phyloP scores from a whole-genome alignment of 352 stramenopile genomes.

The Plasmopara muralis region DNA sequence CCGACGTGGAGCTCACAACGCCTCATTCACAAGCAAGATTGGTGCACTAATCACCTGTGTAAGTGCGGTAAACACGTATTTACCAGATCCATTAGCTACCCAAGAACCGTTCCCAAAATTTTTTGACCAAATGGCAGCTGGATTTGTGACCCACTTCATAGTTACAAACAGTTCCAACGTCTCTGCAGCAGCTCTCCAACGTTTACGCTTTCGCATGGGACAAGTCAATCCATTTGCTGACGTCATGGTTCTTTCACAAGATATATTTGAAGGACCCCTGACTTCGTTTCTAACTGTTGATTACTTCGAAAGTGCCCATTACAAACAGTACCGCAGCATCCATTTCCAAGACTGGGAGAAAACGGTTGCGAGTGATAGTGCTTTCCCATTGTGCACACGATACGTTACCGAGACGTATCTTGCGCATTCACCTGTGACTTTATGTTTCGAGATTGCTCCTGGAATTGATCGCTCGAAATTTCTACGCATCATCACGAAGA shows the following conservation, averaged over 20 bases:
- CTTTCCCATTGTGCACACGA: constrained; percentile 6
- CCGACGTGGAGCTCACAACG: constrained; percentile 14
- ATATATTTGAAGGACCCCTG: constrained; percentile 58
- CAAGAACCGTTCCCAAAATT: constrained; percentile 50
- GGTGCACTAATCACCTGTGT: constrained; percentile 45
- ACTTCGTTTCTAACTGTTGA: constrained; percentile 47
- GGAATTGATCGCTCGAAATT: constrained; percentile 55
- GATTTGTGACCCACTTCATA: constrained; percentile 60
- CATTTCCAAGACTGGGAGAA: constrained; percentile 43
- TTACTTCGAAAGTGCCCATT: constrained; percentile 54
- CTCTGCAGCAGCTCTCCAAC: constrained; percentile 25
- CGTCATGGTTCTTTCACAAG: constrained; percentile 50
- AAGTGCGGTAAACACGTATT: constrained; percentile 46
- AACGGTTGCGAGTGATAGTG: background rate
- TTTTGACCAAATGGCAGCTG: constrained; percentile 58
- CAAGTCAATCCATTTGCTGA: constrained; percentile 66
- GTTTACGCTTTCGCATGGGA: constrained; percentile 61
- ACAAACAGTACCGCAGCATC: constrained; percentile 39
- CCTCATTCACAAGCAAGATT: constrained; percentile 31
- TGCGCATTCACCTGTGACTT: constrained; percentile 18
- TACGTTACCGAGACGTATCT: constrained; percentile 32
- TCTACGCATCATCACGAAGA: constrained; percentile 32
- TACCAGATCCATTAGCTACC: constrained; percentile 30
- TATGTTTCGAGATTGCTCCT: constrained; percentile 42
- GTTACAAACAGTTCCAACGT: constrained; percentile 54